Evolutionary conservation across 345 rosid genomes (phyloP).

Genomic region (Acer saccharum): DNA sequence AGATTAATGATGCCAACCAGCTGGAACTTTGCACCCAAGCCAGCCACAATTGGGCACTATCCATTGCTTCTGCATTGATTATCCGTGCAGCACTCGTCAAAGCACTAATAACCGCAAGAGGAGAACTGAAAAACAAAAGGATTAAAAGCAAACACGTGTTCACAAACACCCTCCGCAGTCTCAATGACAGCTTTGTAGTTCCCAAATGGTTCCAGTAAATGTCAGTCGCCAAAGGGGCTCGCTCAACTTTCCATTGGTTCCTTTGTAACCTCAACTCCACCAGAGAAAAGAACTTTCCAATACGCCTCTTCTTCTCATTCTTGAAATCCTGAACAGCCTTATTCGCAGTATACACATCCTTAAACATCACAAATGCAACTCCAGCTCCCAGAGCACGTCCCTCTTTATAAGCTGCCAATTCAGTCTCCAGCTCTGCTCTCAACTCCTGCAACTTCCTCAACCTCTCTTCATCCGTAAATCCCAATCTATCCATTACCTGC

Average conservation of each 20-base stretch:
- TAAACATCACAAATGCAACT: conserved; percentile 87
- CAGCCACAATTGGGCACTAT: conserved; percentile 87
- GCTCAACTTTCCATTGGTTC: conserved; percentile 97
- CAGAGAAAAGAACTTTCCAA: conserved; percentile 86
- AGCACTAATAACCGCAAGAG: conserved; percentile 86
- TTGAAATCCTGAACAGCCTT: conserved; percentile 87
- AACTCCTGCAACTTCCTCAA: conserved; percentile 72
- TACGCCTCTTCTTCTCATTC: conserved; percentile 73
- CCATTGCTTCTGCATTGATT: conserved; percentile 91
- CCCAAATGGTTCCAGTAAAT: conserved; percentile 98
- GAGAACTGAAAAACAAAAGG: conserved; percentile 92
- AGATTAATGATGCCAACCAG: conserved; percentile 89
- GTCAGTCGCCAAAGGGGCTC: conserved; percentile 95
- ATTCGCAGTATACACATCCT: conserved; percentile 93
- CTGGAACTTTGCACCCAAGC: conserved; percentile 91
- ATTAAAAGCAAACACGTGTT: conserved; percentile 79
- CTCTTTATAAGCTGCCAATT: conserved; percentile 69
- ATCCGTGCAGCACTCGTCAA: conserved; percentile 82
- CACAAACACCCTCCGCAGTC: conserved; percentile 70
- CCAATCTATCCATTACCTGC: conserved; percentile 45
- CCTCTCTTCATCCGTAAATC: conserved; percentile 70
- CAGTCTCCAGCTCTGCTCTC: conserved; percentile 76
- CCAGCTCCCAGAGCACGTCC: conserved; percentile 89
- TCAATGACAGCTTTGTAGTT: conserved; percentile 68
- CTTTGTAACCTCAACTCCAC: conserved; percentile 84